Base-by-base conservation (phyloP, 768 basidiomycete genomes). In the Fistulinella prunicolor region DNA sequence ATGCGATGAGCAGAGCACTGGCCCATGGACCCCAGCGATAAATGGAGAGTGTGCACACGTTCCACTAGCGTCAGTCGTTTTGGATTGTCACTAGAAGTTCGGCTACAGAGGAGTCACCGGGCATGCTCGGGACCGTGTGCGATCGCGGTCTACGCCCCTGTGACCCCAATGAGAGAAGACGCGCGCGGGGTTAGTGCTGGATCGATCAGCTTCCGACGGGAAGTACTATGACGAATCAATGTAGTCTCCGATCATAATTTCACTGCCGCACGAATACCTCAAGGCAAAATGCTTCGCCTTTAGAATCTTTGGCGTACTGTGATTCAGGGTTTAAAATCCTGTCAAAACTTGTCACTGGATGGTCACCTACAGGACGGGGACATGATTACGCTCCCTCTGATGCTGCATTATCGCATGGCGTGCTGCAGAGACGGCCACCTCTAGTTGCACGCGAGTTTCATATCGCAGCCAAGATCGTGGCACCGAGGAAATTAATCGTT, bases 201-300 rank as follows among this genome's bases (percentile, higher is more conserved):
- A 51, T 41, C 38, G 53, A 66, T 54, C 55, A 46, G 52, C 38
- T 54, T 61, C 66, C 51, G 59, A 52, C 57, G 54, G 62, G 46
- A 59, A 48, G 56, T 40, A 17, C 49, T 42, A 62, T 68, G 66
- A 64, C 61, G 60, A 65, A 56, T 58, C 38, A 51, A 55, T 51
- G 20, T 42, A 30, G 55, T 56, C 51, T 52, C 55, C 55, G 49
- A 56, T 55, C 63, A 62, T 56, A 66, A 65, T 50, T 42, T 50
- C 35, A 41, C 48, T 46, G 60, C 62, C 65, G 57, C 67, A 67
- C 65, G 46, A 28, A 63, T 55, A 55, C 65, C 65, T 65, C 65
- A 67, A 68, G 65, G 65, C 51, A 34, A 7, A 46, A 54, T 55
- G 24, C 41, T 61, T 66, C 51, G 37, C 56, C 44, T 50, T 67